Percentiles rank a stretch among this genome's conserved stretches.
Conservation (phyloP, 1,284 basidiomycete genomes). For the Exsudoporus floridanus region DNA sequence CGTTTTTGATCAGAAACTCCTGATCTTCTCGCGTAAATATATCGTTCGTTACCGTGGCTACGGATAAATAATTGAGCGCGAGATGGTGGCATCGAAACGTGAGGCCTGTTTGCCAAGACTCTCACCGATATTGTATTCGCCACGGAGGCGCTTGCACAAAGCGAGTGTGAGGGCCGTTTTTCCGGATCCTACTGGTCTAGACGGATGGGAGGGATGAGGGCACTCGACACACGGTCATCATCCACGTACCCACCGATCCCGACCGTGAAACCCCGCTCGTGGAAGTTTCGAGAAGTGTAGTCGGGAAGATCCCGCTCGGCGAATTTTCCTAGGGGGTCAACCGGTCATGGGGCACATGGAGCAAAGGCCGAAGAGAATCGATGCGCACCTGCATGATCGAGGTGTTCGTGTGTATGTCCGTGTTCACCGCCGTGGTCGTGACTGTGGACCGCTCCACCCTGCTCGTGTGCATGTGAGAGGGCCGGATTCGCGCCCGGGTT, state of each 20-base stretch:
- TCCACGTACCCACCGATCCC: constrained; percentile 88
- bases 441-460: constrained; percentile 24
- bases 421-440: constrained; percentile 63
- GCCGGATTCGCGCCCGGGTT: constrained; percentile 35
- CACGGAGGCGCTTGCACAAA: constrained; percentile 83
- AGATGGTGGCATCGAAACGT: background rate
- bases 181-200: constrained; percentile 92
- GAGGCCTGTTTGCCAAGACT: constrained; percentile 15
- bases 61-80: constrained; percentile 15
- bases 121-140: constrained; percentile 86
- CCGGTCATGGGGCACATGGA: constrained; percentile 6
- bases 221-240: background rate
- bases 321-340: constrained; percentile 70
- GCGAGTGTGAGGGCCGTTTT: constrained; percentile 95
- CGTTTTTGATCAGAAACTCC: constrained; percentile 93
- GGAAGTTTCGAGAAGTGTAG: constrained; percentile 81
- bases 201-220: constrained; percentile 6
- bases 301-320: constrained; percentile 92
- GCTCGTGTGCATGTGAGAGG: constrained; percentile 44
- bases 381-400: constrained; percentile 79
- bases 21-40: constrained; percentile 98
- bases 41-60: constrained; percentile 94
- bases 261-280: constrained; percentile 93
- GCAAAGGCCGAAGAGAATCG: background rate
- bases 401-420: constrained; percentile 88